Evolutionary conservation across 768 basidiomycete genomes (phyloP), one percentile per base, ranked within the genome.

Genomic region (Hygrocybe coccinea): DNA sequence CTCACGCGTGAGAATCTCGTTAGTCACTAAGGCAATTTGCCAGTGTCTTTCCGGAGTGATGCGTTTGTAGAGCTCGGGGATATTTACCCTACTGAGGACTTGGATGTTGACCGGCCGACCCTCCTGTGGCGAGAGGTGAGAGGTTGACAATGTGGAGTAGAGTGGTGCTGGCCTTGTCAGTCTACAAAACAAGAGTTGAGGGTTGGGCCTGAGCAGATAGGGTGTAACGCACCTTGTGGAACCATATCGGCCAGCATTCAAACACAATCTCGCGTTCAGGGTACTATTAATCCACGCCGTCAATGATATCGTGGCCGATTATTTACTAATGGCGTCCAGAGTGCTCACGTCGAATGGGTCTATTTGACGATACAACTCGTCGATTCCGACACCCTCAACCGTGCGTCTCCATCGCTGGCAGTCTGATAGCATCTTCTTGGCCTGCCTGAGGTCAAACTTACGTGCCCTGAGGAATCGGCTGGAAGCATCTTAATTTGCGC

Each of bases 401-500:
- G 79, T 82, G 65, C 74, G 74, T 15, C 87, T 76, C 87, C 87
- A 90, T 11, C 81, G 69, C 59, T 86, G 84, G 57, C 84, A 86
- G 47, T 85, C 81, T 52, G 65, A 68, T 39, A 89, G 70, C 87
- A 88, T 89, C 56, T 70, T 76, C 67, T 83, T 86, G 0, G 86
- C 68, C 46, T 82, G 79, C 35, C 67, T 71, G 11, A 86, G 56
- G 62, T 83, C 77, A 61, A 81, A 88, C 58, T 81, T 81, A 2
- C 87, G 82, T 9, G 87, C 87, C 35, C 84, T 80, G n/a, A 90
- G 68, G 62, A 89, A 90, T n/a, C 87, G 82, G 54, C 87, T 89
- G 59, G 5, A 60, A 45, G 22, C 7, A 10, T 17, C 17, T 41
- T 11, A 29, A 29, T 34, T 17, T 35, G 36, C 43, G 11, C 39